These are phyloP conservation scores for Knoxdaviesia proteae DNA, from an alignment of 2,329 filamentous ascomycete genomes.

Conservation along the genomic window DNA sequence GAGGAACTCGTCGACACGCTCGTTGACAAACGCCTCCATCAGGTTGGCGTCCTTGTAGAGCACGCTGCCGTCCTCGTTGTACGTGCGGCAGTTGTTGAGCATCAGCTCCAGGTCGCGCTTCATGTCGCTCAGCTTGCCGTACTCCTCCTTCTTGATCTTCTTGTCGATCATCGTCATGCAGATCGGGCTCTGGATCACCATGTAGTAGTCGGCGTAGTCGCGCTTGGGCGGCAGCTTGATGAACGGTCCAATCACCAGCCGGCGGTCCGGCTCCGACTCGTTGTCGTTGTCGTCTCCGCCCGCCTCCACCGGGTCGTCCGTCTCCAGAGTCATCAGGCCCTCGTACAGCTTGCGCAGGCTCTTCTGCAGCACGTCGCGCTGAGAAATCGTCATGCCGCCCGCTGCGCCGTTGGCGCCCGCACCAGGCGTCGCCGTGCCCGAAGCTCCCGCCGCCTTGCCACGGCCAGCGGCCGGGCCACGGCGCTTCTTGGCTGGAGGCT, in stretches of 20 bases:
- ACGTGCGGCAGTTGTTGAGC: conserved; percentile 80
- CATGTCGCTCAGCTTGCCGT: conserved; percentile 62
- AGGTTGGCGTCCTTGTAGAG: conserved; percentile 81
- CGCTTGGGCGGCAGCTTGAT: conserved; percentile 76
- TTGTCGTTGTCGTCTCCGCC: conserved; percentile 27
- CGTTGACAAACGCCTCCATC: conserved; percentile 52
- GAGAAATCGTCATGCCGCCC: conserved; percentile 8
- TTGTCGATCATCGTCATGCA: conserved; percentile 90
- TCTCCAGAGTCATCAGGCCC: conserved; percentile 63
- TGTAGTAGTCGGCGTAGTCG: conserved; percentile 86
- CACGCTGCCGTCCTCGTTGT: conserved; percentile 88
- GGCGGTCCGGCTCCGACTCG: conserved; percentile 38
- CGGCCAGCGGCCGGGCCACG: conserved; percentile 44
- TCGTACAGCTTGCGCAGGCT: conserved; percentile 64
- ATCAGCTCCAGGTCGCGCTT: conserved; percentile 64
- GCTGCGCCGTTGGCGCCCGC: conserved; percentile 35
- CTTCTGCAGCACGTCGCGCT: conserved; percentile 59
- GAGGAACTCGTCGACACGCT: conserved; percentile 19
- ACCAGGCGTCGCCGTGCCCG: conserved; percentile 13
- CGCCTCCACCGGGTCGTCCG: conserved; percentile 42
- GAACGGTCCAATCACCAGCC: conserved; percentile 83
- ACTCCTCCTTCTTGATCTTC: conserved; percentile 92
- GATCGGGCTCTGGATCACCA: conserved; percentile 80
- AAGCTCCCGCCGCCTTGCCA: conserved; percentile 30
- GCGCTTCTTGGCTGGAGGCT: conserved; percentile 60